Base-by-base conservation (phyloP, 108 stramenopile genomes). In the Stephanodiscus minutulus region DNA sequence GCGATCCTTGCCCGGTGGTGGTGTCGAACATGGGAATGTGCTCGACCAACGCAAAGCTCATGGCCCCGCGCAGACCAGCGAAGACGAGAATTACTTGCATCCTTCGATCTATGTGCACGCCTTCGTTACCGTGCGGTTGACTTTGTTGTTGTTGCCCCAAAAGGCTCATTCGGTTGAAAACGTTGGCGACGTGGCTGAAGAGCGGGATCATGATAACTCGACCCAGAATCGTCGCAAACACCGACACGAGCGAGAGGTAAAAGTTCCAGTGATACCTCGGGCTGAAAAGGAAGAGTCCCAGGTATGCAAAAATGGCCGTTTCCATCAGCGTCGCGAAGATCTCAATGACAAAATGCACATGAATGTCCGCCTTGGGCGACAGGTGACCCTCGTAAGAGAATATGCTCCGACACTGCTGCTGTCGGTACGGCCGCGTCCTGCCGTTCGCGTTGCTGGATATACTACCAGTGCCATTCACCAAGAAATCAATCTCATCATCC, bases 31-130 rank as follows among this genome's bases (percentile, higher is more conserved):
- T 65, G 5, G 92, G 92, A 60, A 96, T 92, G 79, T 91, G 82
- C 70, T 96, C 95, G 5, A 94, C 95, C 43, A 96, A 79, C 18
- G 95, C 92, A 68, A 96, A 93, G 1, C 90, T 90, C 89, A 96
- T 92, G 48, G 92, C 95, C 9, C 95, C 95, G 10, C 95, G 85
- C 11, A 96, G 74, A 9, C 95, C 95, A 4, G 92, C 89, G 64
- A 93, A 91, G 83, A 90, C 85, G 20, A 95, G 78, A 2, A 93
- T 90, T 17, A 92, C 50, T 77, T 95, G 94, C 91, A 91, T 95
- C 35, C 83, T 84, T 24, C 64, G 66, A 73, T 91, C 89, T 39
- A 92, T 83, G 22, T 89, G 76, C 17, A 92, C 91, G 13, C 86
- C 88, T 5, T 73, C 76, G 17, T 72, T 48, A 18, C 39, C 73